phyloP scores from a whole-genome alignment of 2,329 filamentous ascomycete genomes.

The Apiospora kogelbergensis region DNA sequence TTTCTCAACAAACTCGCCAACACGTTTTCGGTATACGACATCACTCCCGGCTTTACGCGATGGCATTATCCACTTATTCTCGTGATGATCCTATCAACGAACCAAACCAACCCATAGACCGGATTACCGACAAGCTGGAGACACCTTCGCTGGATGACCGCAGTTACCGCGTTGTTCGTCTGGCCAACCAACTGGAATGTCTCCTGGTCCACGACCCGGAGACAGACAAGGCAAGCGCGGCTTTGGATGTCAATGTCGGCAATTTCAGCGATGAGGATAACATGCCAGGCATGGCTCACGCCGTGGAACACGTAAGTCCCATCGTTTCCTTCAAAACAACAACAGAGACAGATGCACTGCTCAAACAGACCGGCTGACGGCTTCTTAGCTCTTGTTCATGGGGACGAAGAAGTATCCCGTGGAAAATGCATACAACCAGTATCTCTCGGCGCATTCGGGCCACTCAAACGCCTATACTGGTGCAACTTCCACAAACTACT shows the following conservation, averaged over 20 bases:
- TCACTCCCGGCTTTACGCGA: neutral
- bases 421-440: constrained; percentile 95
- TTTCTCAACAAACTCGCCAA: constrained; percentile 53
- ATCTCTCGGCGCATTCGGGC: constrained; percentile 85
- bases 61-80: constrained; percentile 15
- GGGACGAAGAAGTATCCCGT: constrained; percentile 96
- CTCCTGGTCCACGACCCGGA: constrained; percentile 91
- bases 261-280: constrained; percentile 90
- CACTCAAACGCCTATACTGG: constrained; percentile 95
- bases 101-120: constrained; percentile 33
- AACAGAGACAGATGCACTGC: no score
- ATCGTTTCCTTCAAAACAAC: neutral
- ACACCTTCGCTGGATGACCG: constrained; percentile 65
- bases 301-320: constrained; percentile 71
- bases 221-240: constrained; percentile 94
- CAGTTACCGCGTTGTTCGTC: constrained; percentile 80
- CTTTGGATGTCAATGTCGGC: constrained; percentile 84
- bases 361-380: neutral
- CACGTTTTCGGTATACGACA: neutral
- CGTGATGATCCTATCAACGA: constrained; percentile 29
- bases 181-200: constrained; percentile 86
- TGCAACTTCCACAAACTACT: constrained; percentile 93
- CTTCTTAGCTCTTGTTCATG: constrained; percentile 83
- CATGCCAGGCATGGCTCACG: constrained; percentile 94
- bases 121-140: constrained; percentile 33